phyloP scores from a whole-genome alignment of 768 basidiomycete species.

The Dendrothele bispora region DNA sequence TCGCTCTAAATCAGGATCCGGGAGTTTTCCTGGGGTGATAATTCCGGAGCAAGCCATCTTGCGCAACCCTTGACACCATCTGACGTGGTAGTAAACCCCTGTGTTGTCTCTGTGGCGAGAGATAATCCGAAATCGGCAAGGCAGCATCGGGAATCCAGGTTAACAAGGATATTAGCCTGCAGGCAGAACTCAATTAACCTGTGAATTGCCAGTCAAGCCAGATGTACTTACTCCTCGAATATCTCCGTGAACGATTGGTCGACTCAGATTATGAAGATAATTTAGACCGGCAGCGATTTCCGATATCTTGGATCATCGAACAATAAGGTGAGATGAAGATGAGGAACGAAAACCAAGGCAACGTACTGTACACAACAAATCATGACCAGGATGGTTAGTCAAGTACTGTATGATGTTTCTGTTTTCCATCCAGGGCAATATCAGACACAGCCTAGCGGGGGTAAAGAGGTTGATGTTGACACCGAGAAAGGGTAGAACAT shows the following conservation, averaged over 20 bases:
- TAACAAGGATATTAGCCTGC: constrained; percentile 29
- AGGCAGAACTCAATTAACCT: background rate
- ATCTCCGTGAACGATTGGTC: constrained; percentile 26
- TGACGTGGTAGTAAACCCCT: background rate
- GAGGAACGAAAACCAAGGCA: background rate
- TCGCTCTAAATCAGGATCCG: background rate
- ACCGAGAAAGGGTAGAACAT: constrained; percentile 3
- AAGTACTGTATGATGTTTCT: background rate
- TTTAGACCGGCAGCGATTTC: constrained; percentile 20
- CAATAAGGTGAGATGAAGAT: background rate
- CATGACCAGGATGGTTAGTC: background rate
- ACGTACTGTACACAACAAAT: background rate
- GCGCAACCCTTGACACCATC: constrained; percentile 6
- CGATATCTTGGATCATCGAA: background rate
- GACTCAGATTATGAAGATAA: constrained; percentile 22
- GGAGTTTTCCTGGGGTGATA: constrained; percentile 1
- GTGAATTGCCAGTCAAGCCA: background rate
- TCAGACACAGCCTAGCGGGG: background rate
- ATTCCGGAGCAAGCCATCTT: constrained; percentile 27
- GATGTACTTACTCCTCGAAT: constrained; percentile 24
- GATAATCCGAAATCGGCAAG: constrained; percentile 22
- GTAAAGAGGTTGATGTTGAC: constrained; percentile 1
- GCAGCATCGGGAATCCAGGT: constrained; percentile 12
- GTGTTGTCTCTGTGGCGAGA: constrained; percentile 9
- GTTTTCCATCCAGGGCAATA: background rate